Evolutionary conservation across 352 stramenopile species (phyloP), one percentile per base, ranked within the genome.

Genomic region (Ochromonadaceae sp.): DNA sequence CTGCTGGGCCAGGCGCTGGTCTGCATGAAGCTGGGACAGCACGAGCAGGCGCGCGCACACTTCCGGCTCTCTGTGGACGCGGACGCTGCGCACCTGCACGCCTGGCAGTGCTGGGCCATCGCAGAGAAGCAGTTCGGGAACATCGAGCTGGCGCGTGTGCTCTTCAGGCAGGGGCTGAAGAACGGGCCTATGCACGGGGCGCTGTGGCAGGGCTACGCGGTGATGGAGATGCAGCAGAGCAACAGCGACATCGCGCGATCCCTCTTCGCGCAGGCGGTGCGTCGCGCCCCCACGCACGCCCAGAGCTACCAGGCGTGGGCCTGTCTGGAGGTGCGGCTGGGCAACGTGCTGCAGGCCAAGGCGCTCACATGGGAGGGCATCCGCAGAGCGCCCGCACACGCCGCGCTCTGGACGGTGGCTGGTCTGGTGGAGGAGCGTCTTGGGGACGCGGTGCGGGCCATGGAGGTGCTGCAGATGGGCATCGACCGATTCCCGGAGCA

Each of bases 91-190:
- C 71, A 76, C 55, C 56, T 69, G 1, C 71, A 76, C n/a, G 71
- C 71, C 2, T 76, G 70, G 70, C 71, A 76, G 36, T 67, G 68
- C 14, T 76, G 71, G 71, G 71, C 66, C 35, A 49, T 76, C 15
- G 53, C 70, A 53, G 71, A 76, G 65, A 46, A 58, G 22, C 39
- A 68, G 15, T 40, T 36, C 26, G 57, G 66, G 20, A 76, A 76
- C 55, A 55, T 43, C 35, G 56, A 76, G 22, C 47, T 65, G 36
- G 60, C 71, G 20, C 30, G 66, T 56, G 47, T 43, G 7, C 43
- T 76, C 22, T 76, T 73, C 48, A 62, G 70, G 48, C 41, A 60
- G 34, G 71, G 71, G 25, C 49, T 76, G 3, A 61, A 71, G 49
- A 53, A 68, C 17, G 52, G 58, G 25, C 71, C 70, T n/a, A 39